Evolutionary conservation across 805 yeast genomes (phyloP).

Genomic region (Ogataea siamensis): DNA sequence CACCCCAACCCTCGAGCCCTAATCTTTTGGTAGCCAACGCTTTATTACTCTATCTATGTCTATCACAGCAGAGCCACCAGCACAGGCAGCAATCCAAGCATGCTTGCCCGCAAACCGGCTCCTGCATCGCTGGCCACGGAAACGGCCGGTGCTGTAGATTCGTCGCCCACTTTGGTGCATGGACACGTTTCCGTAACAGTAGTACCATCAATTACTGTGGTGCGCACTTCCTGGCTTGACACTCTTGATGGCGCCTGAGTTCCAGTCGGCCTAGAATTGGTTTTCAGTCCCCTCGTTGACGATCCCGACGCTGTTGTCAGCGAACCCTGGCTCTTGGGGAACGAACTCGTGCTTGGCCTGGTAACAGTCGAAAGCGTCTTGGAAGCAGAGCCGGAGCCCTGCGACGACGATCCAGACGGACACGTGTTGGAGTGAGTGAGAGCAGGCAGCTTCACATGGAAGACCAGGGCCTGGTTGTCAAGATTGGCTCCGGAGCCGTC

Average conservation of each 20-base stretch:
- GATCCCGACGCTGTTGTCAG: too few relatives aligned
- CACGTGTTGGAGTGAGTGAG: constrained; percentile 11
- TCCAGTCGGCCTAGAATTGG: too few relatives aligned
- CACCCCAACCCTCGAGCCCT: constrained; percentile 6
- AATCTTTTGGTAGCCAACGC: constrained; percentile 5
- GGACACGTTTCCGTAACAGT: too few relatives aligned
- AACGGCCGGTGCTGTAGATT: constrained; percentile 1
- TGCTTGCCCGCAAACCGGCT: neutral
- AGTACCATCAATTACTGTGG: too few relatives aligned
- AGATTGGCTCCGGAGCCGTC: constrained; percentile 26
- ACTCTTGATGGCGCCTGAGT: too few relatives aligned
- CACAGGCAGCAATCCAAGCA: constrained; percentile 4
- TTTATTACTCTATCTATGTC: neutral
- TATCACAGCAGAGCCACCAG: constrained; percentile 8
- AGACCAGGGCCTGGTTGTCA: constrained; percentile 33
- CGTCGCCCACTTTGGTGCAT: too few relatives aligned
- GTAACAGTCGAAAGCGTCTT: constrained; percentile 4
- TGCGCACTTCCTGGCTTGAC: too few relatives aligned
- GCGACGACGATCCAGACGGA: neutral
- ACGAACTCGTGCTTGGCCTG: too few relatives aligned
- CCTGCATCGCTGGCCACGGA: constrained; percentile 4
- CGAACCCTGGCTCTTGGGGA: too few relatives aligned
- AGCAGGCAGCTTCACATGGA: constrained; percentile 30
- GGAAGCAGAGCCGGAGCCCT: too few relatives aligned
- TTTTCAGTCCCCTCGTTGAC: too few relatives aligned